phyloP scores from a whole-genome alignment of 1,139 yeast genomes.

The Meyerozyma guilliermondii region DNA sequence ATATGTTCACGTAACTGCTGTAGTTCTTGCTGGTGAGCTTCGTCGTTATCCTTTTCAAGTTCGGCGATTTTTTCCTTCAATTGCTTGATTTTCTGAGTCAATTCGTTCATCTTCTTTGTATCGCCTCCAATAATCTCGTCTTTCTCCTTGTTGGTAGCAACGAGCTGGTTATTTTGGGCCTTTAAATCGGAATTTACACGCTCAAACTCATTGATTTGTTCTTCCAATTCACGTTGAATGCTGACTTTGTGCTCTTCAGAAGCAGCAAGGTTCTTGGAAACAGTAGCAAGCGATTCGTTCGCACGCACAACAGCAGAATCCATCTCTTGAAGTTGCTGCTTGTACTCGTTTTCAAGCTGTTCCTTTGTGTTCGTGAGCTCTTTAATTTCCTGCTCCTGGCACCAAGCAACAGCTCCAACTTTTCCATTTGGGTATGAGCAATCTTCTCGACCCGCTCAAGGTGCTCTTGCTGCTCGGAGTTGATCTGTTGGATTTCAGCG shows the following conservation, averaged over 20 bases:
- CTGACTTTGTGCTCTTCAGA: slow-evolving; percentile 3
- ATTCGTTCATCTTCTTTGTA: slow-evolving; percentile 19
- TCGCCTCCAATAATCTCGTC: slow-evolving; percentile 22
- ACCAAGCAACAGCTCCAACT: slow-evolving; percentile 14
- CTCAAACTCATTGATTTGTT: slow-evolving; percentile 19
- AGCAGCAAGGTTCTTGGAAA: neutral
- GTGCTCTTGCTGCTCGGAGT: slow-evolving; percentile 17
- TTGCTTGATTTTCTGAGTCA: slow-evolving; percentile 17
- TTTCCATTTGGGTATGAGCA: slow-evolving; percentile 18
- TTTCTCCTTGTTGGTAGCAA: slow-evolving; percentile 18
- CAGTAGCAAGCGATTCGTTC: neutral
- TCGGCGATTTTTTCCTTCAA: slow-evolving; percentile 7
- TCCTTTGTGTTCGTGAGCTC: neutral
- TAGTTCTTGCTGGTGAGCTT: neutral
- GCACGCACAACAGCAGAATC: neutral
- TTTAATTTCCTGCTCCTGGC: neutral
- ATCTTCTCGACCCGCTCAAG: slow-evolving; percentile 18
- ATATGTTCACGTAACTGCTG: neutral
- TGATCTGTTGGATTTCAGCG: slow-evolving; percentile 13
- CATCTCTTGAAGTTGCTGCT: neutral
- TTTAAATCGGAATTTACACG: slow-evolving; percentile 14
- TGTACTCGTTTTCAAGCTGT: neutral
- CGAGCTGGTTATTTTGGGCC: slow-evolving; percentile 5
- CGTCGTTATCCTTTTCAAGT: slow-evolving; percentile 1
- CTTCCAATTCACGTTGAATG: too few relatives aligned